These are phyloP conservation scores for Mucor racemosus DNA, from an alignment of 371 early-diverging fungal genomes.

Conservation along the genomic window DNA sequence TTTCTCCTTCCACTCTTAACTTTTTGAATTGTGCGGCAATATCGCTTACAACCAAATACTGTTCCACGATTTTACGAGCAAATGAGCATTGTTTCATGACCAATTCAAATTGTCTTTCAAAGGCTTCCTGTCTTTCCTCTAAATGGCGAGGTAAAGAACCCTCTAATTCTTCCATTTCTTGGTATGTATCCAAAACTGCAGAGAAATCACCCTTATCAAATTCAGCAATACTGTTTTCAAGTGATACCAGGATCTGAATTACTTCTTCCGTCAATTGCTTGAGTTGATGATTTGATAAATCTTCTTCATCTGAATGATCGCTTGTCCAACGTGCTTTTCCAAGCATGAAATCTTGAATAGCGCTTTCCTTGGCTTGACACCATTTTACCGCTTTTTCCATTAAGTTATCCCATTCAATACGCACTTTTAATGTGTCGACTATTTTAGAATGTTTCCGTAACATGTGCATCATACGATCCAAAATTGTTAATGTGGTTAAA, in stretches of 20 bases:
- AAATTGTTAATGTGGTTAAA: slow-evolving; percentile 36
- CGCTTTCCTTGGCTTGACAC: slow-evolving; percentile 19
- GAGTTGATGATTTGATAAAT: slow-evolving; percentile 3
- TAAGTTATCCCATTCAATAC: slow-evolving; percentile 42
- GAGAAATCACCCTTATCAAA: slow-evolving; percentile 40
- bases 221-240: slow-evolving; percentile 33
- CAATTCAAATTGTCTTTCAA: slow-evolving; percentile 31
- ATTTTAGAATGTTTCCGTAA: slow-evolving; percentile 27
- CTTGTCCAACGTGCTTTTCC: slow-evolving; percentile 25
- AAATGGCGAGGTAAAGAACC: slow-evolving; percentile 33
- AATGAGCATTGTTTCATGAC: slow-evolving; percentile 33
- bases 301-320: slow-evolving; percentile 4
- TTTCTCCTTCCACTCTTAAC: slow-evolving; percentile 41
- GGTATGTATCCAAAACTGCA: slow-evolving; percentile 29
- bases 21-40: slow-evolving; percentile 23
- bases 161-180: slow-evolving; percentile 39
- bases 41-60: slow-evolving; percentile 38
- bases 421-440: slow-evolving; percentile 25
- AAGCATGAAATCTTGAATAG: slow-evolving; percentile 19
- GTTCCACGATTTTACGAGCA: slow-evolving; percentile 38
- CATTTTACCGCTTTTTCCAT: slow-evolving; percentile 10
- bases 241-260: slow-evolving; percentile 19
- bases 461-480: slow-evolving; percentile 38
- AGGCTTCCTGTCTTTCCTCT: slow-evolving; percentile 34
- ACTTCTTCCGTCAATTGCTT: slow-evolving; percentile 28